These are phyloP conservation scores for Basipetospora sp. DNA, from an alignment of 2,329 filamentous ascomycete species.

Conservation along the genomic window DNA sequence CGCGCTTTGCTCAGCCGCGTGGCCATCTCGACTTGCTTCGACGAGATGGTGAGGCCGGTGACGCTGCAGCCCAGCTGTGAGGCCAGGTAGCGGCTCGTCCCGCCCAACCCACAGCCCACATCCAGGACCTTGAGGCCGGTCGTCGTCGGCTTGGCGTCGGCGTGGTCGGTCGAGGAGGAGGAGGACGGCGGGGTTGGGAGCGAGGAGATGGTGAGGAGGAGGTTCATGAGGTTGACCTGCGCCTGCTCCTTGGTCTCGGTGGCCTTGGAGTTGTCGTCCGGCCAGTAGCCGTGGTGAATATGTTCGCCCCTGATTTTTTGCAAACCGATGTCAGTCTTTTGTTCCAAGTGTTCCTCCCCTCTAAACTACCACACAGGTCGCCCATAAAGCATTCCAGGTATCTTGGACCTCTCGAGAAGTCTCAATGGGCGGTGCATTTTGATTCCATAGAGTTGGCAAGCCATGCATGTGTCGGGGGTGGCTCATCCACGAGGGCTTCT, in stretches of 20 bases:
- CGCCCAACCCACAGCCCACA: slow-evolving; percentile 46
- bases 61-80: slow-evolving; percentile 34
- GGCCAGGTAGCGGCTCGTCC: slow-evolving; percentile 42
- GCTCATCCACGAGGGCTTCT: too few species aligned
- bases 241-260: slow-evolving; percentile 42
- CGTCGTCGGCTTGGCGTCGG: neutral
- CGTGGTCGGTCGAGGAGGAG: slow-evolving; percentile 11
- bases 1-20: slow-evolving; percentile 27
- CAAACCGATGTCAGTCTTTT: too few species aligned
- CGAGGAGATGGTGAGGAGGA: slow-evolving; percentile 31
- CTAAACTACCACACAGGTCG: too few species aligned
- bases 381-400: too few species aligned
- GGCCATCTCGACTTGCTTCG: slow-evolving; percentile 44
- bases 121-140: slow-evolving; percentile 33
- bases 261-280: slow-evolving; percentile 26
- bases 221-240: slow-evolving; percentile 40
- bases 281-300: slow-evolving; percentile 49
- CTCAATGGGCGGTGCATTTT: too few species aligned
- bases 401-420: too few species aligned
- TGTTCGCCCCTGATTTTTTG: slow-evolving; percentile 50
- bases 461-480: too few species aligned
- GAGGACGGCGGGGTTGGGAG: slow-evolving; percentile 31
- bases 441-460: too few species aligned
- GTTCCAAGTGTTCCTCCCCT: too few species aligned
- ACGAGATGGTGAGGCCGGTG: slow-evolving; percentile 46